Conservation (phyloP, 108 stramenopile genomes). For the Fistulifera pelliculosa region DNA sequence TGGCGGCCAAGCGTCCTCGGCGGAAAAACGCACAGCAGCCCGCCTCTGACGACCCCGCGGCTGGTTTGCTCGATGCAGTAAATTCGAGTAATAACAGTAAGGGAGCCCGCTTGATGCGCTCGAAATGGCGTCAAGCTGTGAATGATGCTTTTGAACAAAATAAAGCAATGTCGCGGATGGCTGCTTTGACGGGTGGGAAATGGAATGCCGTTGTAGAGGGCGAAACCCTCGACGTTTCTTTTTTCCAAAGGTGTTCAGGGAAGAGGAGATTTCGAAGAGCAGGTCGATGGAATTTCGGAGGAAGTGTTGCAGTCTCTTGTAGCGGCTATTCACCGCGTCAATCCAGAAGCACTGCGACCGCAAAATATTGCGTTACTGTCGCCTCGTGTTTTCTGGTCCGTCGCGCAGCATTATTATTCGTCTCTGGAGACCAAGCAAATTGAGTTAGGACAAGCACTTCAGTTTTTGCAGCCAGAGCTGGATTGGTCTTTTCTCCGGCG, state of each 20-base stretch:
- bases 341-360: conserved; percentile 57
- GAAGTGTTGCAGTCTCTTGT: conserved; percentile 60
- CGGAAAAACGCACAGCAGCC: neutral
- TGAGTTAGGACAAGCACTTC: conserved; percentile 34
- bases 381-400: conserved; percentile 66
- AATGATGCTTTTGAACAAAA: conserved; percentile 69
- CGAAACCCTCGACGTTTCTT: conserved; percentile 36
- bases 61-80: conserved; percentile 47
- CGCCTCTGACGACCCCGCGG: conserved; percentile 46
- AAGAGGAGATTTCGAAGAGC: conserved; percentile 49
- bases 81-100: conserved; percentile 31
- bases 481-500: conserved; percentile 79
- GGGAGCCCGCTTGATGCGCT: conserved; percentile 46
- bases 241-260: conserved; percentile 64
- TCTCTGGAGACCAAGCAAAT: conserved; percentile 1
- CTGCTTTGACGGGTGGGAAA: conserved; percentile 41
- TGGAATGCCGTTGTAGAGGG: conserved; percentile 5
- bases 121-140: conserved; percentile 76
- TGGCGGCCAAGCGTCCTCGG: conserved; percentile 3
- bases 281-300: conserved; percentile 54
- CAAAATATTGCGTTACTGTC: conserved; percentile 61
- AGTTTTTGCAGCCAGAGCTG: conserved; percentile 41
- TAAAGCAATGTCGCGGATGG: conserved; percentile 49
- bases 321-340: conserved; percentile 38
- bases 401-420: conserved; percentile 6